These are phyloP conservation scores for Atkinsonella hypoxylon DNA, from an alignment of 2,329 filamentous ascomycete genomes.

Conservation along the genomic window DNA sequence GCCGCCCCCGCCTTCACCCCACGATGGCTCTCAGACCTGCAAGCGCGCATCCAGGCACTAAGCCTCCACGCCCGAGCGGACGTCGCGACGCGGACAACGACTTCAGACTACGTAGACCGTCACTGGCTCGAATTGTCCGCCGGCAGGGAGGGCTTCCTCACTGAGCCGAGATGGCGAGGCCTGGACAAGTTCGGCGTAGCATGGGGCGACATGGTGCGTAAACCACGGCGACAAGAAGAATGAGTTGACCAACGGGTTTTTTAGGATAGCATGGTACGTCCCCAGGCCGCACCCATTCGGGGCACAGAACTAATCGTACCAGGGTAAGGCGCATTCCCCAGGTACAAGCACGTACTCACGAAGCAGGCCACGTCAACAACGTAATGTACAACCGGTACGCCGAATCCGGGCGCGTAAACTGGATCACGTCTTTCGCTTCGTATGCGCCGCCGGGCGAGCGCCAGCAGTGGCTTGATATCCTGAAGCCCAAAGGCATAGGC, in stretches of 20 bases:
- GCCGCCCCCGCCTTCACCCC: conserved; percentile 9
- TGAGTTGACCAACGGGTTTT: conserved; percentile 11
- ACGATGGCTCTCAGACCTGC: conserved; percentile 18
- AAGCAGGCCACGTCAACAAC: conserved; percentile 64
- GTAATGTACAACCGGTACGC: conserved; percentile 74
- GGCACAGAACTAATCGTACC: not conserved
- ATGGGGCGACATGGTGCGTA: conserved; percentile 77
- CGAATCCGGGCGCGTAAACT: conserved; percentile 70
- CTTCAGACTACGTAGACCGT: conserved; percentile 13
- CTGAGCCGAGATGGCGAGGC: conserved; percentile 42
- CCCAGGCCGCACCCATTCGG: too few species aligned
- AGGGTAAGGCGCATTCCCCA: conserved; percentile 2
- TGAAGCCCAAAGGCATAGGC: conserved; percentile 54
- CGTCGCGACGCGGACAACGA: conserved; percentile 6
- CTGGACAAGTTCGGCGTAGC: conserved; percentile 56
- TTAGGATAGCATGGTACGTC: conserved; percentile 44
- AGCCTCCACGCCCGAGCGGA: not conserved
- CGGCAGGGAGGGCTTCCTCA: conserved; percentile 66
- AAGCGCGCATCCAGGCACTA: conserved; percentile 10
- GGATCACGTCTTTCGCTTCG: conserved; percentile 57
- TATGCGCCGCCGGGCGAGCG: conserved; percentile 49
- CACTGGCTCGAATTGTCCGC: conserved; percentile 63
- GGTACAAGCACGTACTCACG: not conserved
- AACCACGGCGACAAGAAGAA: too few species aligned
- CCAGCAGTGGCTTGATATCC: conserved; percentile 55